phyloP scores from a whole-genome alignment of 2,329 filamentous ascomycete genomes.

The Xylaria sp. region DNA sequence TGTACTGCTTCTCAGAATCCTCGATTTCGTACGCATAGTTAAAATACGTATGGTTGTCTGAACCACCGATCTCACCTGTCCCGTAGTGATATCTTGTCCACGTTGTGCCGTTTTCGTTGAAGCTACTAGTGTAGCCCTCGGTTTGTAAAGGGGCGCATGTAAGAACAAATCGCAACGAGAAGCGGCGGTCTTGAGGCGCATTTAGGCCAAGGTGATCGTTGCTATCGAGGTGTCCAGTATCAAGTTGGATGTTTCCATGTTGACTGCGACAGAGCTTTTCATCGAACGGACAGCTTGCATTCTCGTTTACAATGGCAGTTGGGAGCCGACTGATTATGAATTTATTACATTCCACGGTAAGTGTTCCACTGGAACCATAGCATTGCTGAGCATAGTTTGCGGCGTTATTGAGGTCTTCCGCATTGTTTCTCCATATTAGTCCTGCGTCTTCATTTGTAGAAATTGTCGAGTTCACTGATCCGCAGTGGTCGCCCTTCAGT shows the following conservation, averaged over 20 bases:
- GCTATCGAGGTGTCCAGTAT: slow-evolving; percentile 9
- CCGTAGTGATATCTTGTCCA: slow-evolving; percentile 4
- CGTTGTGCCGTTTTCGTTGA: neutral
- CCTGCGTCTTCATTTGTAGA: too few relatives aligned
- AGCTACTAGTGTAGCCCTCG: neutral
- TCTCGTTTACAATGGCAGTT: neutral
- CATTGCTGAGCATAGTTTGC: too few relatives aligned
- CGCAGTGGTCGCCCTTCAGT: neutral
- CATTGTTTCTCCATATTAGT: too few relatives aligned
- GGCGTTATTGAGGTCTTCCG: too few relatives aligned
- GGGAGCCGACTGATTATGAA: neutral
- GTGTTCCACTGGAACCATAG: too few relatives aligned
- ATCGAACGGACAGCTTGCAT: neutral
- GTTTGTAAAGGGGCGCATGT: slow-evolving; percentile 1
- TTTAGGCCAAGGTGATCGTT: slow-evolving; percentile 3
- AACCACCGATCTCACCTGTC: too few relatives aligned
- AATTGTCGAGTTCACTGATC: neutral
- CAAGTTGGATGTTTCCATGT: neutral
- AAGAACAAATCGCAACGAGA: neutral
- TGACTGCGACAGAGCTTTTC: neutral
- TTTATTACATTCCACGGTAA: neutral
- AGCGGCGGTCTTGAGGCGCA: neutral
- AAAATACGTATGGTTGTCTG: too few relatives aligned
- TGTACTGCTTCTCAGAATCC: too few relatives aligned
- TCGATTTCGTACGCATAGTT: neutral